Evolutionary conservation across 2,329 filamentous ascomycete genomes (phyloP), one percentile per base, ranked within the genome.

Genomic region (Colletotrichum orchidophilum): DNA sequence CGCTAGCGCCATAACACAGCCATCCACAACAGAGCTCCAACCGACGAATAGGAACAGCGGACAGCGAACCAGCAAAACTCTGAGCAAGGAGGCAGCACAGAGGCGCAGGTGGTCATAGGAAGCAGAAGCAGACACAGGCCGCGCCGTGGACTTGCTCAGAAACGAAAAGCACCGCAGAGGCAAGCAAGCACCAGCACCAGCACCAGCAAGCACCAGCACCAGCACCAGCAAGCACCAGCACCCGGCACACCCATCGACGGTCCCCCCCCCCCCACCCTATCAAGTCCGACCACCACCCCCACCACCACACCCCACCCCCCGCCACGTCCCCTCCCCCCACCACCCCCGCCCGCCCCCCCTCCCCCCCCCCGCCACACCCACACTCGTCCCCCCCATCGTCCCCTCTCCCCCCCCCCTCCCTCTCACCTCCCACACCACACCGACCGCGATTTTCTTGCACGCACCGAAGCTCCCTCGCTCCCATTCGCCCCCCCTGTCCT

Each of bases 1-100:
- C 66, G 72, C 70, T 74, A 74, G 66, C 66, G 71, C 63, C 50
- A 73, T 67, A 74, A 74, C 72, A 74, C 39, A 68, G 46, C 68
- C 59, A 67, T 66, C 68, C 68, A 71, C 66, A 66, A 39, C 52
- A 62, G n/a, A 70, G 66, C 66, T 64, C 35, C 53, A 18, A 33
- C 13, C 33, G 59, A 31, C 69, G 58, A 71, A 71, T 71, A 54
- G 59, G 27, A 63, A 21, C n/a, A 12, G 15, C 33, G 21, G 13
- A 46, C 21, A 60, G 57, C 69, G 68, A 64, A 59, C 61, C 35
- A 42, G 39, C 46, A 66, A 71, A 67, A 71, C 68, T 71, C 68
- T 71, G 68, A 66, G 26, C 52, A 33, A 52, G 31, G 53, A 39
- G 46, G 15, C 60, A 63, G 46, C 29, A 24, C 42, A 13, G 42